These are phyloP conservation scores for Aureobasidium musti DNA, from an alignment of 2,329 filamentous ascomycete genomes.

Conservation along the genomic window DNA sequence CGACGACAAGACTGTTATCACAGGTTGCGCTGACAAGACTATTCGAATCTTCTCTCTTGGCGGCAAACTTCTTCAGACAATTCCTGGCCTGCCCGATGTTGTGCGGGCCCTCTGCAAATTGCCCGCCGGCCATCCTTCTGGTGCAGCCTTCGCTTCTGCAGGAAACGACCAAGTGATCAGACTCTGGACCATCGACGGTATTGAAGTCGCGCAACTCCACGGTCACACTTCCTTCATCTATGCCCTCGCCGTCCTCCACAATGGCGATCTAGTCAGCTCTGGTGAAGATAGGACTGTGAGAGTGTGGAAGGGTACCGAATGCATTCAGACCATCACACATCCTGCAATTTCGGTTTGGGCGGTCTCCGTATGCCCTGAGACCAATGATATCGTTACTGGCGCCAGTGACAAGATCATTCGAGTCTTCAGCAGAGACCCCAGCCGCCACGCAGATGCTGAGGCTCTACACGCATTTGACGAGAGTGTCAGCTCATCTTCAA, in stretches of 20 bases:
- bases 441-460: constrained; percentile 68
- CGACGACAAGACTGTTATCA: constrained; percentile 77
- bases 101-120: constrained; percentile 86
- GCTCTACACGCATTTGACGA: constrained; percentile 60
- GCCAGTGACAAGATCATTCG: constrained; percentile 85
- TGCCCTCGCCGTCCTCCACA: constrained; percentile 72
- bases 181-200: constrained; percentile 80
- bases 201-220: constrained; percentile 72
- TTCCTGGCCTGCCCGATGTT: constrained; percentile 74
- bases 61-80: constrained; percentile 64
- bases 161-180: constrained; percentile 90
- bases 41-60: constrained; percentile 77
- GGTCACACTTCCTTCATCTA: constrained; percentile 98
- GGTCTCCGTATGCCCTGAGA: constrained; percentile 78
- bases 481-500: constrained; percentile 77
- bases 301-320: constrained; percentile 80
- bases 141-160: constrained; percentile 90
- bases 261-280: constrained; percentile 85
- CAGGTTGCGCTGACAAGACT: constrained; percentile 78
- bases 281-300: constrained; percentile 93
- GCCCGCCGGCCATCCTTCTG: constrained; percentile 72
- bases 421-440: constrained; percentile 73
- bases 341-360: constrained; percentile 96
- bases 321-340: constrained; percentile 93
- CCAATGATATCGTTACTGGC: constrained; percentile 89